Conservation (phyloP, 1,284 basidiomycete genomes). For the Fomes fomentarius region DNA sequence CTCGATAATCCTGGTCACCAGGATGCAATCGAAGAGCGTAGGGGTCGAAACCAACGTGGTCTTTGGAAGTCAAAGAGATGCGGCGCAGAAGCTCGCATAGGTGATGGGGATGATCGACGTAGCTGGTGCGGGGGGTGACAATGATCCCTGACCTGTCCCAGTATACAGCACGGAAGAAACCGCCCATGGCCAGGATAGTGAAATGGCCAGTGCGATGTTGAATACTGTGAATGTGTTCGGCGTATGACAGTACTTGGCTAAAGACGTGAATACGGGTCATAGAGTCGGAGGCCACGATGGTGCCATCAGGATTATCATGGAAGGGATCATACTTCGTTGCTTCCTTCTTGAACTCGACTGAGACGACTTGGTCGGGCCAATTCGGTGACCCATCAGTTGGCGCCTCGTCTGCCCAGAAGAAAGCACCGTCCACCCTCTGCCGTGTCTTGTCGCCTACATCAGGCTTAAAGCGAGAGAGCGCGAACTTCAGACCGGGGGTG, state of each 20-base stretch:
- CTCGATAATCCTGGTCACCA: neutral
- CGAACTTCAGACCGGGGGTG: neutral
- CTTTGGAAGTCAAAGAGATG: neutral
- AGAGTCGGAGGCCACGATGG: neutral
- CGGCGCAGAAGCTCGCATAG: constrained; percentile 1
- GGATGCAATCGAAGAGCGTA: neutral
- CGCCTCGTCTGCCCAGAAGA: neutral
- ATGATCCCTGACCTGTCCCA: constrained; percentile 6
- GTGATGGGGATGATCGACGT: neutral
- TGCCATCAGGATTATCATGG: neutral
- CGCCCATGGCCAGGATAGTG: neutral
- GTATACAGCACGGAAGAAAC: neutral
- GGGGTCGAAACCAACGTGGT: constrained; percentile 6
- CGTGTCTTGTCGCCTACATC: neutral
- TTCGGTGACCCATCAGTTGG: neutral
- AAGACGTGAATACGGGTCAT: neutral
- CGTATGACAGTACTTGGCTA: neutral
- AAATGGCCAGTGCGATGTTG: constrained; percentile 3
- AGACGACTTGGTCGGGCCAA: neutral
- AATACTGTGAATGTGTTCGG: neutral
- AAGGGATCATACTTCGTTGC: neutral
- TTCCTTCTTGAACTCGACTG: neutral
- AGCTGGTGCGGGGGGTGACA: constrained; percentile 1
- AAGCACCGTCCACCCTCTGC: neutral
- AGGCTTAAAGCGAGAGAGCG: neutral